A percentile compares a stretch with the other conserved stretches of the same genome.
Evolutionary conservation across 257 asterid genomes (phyloP).

Genomic region (Dorcoceras hygrometricum): DNA sequence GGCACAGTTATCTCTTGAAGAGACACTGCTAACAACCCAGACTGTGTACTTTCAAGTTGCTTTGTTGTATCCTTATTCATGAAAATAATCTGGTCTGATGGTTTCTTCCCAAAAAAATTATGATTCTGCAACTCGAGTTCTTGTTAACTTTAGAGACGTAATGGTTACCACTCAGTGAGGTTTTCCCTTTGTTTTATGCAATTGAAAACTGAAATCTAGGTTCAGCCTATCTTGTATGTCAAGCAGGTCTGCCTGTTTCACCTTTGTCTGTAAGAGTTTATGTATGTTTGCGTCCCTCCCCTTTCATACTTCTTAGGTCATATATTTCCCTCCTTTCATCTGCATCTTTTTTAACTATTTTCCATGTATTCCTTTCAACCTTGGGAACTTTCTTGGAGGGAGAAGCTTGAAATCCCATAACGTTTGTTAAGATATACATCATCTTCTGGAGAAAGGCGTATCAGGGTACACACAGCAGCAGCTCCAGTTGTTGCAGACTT

Average conservation of each 20-base stretch:
- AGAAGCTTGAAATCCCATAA: slow-evolving; percentile 37
- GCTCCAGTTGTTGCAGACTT: slow-evolving; percentile 95
- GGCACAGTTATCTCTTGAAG: slow-evolving; percentile 91
- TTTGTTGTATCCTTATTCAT: slow-evolving; percentile 81
- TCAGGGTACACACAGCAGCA: slow-evolving; percentile 95
- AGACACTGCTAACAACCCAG: slow-evolving; percentile 75
- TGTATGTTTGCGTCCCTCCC: slow-evolving; percentile 10
- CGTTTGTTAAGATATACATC: slow-evolving; percentile 78
- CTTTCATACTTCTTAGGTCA: not conserved
- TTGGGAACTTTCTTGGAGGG: slow-evolving; percentile 15
- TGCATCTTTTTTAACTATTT: slow-evolving; percentile 6
- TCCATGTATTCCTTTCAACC: slow-evolving; percentile 3
- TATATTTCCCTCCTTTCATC: not conserved
- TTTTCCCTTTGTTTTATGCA: slow-evolving; percentile 17
- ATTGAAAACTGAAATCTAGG: slow-evolving; percentile 7
- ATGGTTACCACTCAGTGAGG: slow-evolving; percentile 12
- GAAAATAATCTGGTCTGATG: slow-evolving; percentile 12
- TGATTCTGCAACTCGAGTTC: slow-evolving; percentile 5
- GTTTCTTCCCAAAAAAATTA: slow-evolving; percentile 11
- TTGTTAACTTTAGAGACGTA: slow-evolving; percentile 16
- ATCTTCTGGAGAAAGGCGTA: slow-evolving; percentile 96
- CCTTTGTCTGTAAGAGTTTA: slow-evolving; percentile 1
- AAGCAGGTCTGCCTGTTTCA: slow-evolving; percentile 13
- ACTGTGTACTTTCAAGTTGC: slow-evolving; percentile 95
- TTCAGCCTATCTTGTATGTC: slow-evolving; percentile 17